Evolutionary conservation across 257 asterid species (phyloP).

Genomic region (Solanum sejunctum): DNA sequence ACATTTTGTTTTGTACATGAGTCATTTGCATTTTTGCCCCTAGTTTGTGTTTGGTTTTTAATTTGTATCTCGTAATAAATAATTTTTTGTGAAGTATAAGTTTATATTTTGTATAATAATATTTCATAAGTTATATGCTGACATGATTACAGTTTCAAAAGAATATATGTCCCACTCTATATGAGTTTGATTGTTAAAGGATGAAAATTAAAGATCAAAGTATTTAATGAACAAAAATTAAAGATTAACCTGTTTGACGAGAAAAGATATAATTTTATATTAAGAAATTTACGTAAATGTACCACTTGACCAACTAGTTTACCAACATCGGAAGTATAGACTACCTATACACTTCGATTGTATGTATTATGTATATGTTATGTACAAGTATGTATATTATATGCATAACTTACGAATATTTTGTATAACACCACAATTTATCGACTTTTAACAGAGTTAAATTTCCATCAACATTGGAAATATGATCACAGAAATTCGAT

Average conservation of each 20-base stretch:
- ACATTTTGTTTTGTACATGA: background rate
- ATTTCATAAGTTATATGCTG: no score
- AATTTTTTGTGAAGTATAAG: accelerated
- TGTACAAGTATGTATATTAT: no score
- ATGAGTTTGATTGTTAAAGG: background rate
- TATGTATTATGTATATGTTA: no score
- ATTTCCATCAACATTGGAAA: background rate
- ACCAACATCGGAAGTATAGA: no score
- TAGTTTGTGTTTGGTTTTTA: background rate
- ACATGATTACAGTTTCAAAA: no score
- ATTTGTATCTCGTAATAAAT: background rate
- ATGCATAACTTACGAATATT: background rate
- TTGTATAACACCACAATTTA: background rate
- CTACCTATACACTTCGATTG: no score
- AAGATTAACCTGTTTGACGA: background rate
- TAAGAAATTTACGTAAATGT: no score
- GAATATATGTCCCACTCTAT: no score
- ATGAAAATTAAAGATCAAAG: background rate
- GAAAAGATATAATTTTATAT: background rate
- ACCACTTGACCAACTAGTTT: no score
- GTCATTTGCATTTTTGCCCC: background rate
- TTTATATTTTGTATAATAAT: background rate
- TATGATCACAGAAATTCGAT: no score
- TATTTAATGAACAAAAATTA: background rate
- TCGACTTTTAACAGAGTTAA: background rate